Evolutionary conservation across 441 rosid genomes (phyloP), one percentile per base, ranked within the genome.

Genomic region (Biscutella laevigata): DNA sequence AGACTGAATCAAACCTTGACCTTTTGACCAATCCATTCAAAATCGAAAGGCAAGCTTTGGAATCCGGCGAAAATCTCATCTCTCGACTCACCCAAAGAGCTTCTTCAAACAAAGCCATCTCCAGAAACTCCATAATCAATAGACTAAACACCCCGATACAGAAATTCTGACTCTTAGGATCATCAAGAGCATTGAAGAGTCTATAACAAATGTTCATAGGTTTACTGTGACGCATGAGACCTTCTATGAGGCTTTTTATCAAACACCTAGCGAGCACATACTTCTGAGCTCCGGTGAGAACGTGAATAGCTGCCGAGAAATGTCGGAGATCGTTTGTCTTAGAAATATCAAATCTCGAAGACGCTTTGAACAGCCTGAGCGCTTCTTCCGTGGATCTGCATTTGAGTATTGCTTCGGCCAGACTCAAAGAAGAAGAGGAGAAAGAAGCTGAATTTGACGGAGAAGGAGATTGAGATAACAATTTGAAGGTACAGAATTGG

Each of bases 171-270:
- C 55, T 53, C 3, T 67, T 34, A 10, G 74, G 19, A 51, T 45
- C 39, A 11, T 44, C 61, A 3, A 85, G 81, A 24, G 78, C 81
- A 21, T 69, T 59, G 64, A 76, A 78, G 28, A 80, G 7, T 46
- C 53, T 54, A 27, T 35, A 35, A 60, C 66, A 61, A 53, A 69
- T 50, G 13, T 67, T 67, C 2, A 11, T 29, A 5, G 71, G 62
- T 26, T 75, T 74, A 39, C 42, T 47, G 52, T 73, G 61, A 41
- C 60, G 70, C 16, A 57, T 67, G 34, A 80, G 72, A 37, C 60
- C n/a, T 57, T 76, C 47, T 4, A 77, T 70, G 50, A 86, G 81
- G 77, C 59, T 42, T 75, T 82, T 82, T 50, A 77, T 80, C 88
- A 80, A 80, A 59, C 88, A 71, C 71, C 75, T 78, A 68, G 88